Conservation (phyloP, 2,329 filamentous ascomycete species). For the Colletotrichum navitas region DNA sequence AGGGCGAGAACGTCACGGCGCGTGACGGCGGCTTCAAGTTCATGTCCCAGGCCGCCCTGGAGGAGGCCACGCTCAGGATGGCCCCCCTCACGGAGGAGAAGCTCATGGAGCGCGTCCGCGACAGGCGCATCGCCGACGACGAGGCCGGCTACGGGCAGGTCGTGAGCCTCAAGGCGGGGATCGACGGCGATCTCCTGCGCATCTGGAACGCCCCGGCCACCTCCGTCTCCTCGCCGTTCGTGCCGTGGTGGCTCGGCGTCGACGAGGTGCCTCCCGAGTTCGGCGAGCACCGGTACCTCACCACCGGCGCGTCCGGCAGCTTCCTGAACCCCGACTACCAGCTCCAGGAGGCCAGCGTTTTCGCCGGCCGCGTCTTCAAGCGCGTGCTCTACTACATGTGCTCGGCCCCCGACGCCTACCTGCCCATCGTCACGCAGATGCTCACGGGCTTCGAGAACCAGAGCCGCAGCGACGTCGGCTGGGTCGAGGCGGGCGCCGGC, state of each 20-base stretch:
- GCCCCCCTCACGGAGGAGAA: conserved; percentile 63
- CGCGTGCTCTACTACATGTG: conserved; percentile 49
- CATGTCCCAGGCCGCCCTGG: conserved; percentile 48
- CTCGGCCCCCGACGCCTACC: conserved; percentile 44
- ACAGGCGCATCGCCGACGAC: conserved; percentile 47
- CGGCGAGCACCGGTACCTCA: conserved; percentile 48
- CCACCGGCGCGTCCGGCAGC: conserved; percentile 46
- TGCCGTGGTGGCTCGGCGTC: conserved; percentile 49
- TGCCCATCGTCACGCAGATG: conserved; percentile 46
- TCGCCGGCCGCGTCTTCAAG: conserved; percentile 48
- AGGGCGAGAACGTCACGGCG: conserved; percentile 43
- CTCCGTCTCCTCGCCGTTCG: conserved; percentile 47
- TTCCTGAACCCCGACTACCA: conserved; percentile 47
- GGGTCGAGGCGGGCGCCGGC: conserved; percentile 45
- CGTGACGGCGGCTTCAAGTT: conserved; percentile 49
- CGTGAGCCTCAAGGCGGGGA: conserved; percentile 44
- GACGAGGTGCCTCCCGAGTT: conserved; percentile 46
- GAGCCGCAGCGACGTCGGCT: conserved; percentile 42
- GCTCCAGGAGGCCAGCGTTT: conserved; percentile 47
- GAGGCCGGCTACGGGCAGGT: conserved; percentile 49
- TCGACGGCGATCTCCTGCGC: conserved; percentile 45
- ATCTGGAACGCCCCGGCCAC: conserved; percentile 47
- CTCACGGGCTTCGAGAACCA: conserved; percentile 45
- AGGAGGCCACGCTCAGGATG: conserved; percentile 52
- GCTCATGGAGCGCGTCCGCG: conserved; percentile 54